Percentiles rank a stretch among this genome's conserved stretches.
These are phyloP conservation scores for Mycosarcoma mackinlayi DNA, from an alignment of 1,284 basidiomycete genomes.

Conservation along the genomic window DNA sequence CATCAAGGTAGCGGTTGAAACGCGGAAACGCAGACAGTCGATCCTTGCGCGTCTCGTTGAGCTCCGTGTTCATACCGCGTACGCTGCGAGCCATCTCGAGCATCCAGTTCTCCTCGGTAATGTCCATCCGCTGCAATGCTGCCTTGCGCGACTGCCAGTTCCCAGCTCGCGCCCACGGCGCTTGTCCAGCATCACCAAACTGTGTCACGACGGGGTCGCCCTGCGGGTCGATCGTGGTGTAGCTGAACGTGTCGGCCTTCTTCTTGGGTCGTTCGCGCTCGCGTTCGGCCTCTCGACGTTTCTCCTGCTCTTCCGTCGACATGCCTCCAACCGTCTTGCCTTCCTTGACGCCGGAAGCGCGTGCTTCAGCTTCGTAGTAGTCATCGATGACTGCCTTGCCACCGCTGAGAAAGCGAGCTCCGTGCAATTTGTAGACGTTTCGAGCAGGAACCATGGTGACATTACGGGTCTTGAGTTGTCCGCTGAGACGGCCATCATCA, in stretches of 20 bases:
- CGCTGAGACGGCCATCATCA: constrained; percentile 83
- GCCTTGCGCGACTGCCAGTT: constrained; percentile 51
- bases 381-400: constrained; percentile 92
- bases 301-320: constrained; percentile 53
- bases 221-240: constrained; percentile 57
- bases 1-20: constrained; percentile 41
- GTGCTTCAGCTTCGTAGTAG: constrained; percentile 87
- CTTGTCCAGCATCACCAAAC: constrained; percentile 63
- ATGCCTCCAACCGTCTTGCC: constrained; percentile 62
- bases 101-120: constrained; percentile 67
- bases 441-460: constrained; percentile 92
- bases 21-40: constrained; percentile 51
- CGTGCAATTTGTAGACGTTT: constrained; percentile 93
- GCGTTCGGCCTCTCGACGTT: constrained; percentile 54
- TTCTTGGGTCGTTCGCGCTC: constrained; percentile 54
- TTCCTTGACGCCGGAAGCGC: constrained; percentile 70
- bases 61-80: constrained; percentile 62
- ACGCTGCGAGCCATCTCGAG: constrained; percentile 65
- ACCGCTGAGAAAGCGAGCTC: constrained; percentile 86
- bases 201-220: constrained; percentile 60
- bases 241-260: constrained; percentile 55
- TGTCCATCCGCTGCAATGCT: constrained; percentile 54
- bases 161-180: constrained; percentile 61
- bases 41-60: constrained; percentile 56
- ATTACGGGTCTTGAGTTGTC: constrained; percentile 86